phyloP scores from a whole-genome alignment of 192 early-diverging fungal species.

The Haplosporangium gracile region DNA sequence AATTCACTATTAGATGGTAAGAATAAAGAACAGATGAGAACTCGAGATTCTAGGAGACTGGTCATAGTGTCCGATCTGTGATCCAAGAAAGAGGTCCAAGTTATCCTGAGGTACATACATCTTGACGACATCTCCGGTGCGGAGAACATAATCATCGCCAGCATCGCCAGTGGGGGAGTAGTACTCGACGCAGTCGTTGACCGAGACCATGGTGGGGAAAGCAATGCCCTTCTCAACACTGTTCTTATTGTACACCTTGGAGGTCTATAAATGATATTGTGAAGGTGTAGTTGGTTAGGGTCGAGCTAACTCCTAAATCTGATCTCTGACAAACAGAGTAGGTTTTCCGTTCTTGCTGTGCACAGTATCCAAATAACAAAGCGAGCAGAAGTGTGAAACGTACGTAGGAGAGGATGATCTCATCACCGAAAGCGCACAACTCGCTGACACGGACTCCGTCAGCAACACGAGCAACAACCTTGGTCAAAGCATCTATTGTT shows the following conservation, averaged over 20 bases:
- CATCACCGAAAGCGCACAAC: conserved; percentile 77
- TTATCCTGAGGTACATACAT: conserved; percentile 60
- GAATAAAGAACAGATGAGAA: not conserved
- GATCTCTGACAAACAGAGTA: not conserved
- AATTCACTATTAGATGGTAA: conserved; percentile 69
- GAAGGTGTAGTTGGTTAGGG: not conserved
- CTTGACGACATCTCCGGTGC: conserved; percentile 88
- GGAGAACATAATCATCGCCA: conserved; percentile 72
- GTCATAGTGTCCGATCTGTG: not conserved
- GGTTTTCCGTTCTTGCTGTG: not conserved
- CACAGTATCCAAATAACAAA: not conserved
- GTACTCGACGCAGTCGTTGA: conserved; percentile 86
- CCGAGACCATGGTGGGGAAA: conserved; percentile 86
- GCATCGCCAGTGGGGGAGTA: conserved; percentile 74
- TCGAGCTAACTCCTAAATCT: not conserved
- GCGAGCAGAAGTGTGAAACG: not conserved
- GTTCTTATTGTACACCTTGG: conserved; percentile 69
- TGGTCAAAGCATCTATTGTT: conserved; percentile 65
- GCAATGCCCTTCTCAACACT: conserved; percentile 80
- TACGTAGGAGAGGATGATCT: conserved; percentile 72
- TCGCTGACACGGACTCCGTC: conserved; percentile 73
- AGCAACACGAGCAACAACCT: conserved; percentile 64
- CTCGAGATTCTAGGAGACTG: not conserved
- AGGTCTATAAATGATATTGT: conserved; percentile 56
- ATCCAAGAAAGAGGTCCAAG: not conserved